These are phyloP conservation scores for Xylaria longipes DNA, from an alignment of 495 filamentous ascomycete genomes.

Conservation along the genomic window DNA sequence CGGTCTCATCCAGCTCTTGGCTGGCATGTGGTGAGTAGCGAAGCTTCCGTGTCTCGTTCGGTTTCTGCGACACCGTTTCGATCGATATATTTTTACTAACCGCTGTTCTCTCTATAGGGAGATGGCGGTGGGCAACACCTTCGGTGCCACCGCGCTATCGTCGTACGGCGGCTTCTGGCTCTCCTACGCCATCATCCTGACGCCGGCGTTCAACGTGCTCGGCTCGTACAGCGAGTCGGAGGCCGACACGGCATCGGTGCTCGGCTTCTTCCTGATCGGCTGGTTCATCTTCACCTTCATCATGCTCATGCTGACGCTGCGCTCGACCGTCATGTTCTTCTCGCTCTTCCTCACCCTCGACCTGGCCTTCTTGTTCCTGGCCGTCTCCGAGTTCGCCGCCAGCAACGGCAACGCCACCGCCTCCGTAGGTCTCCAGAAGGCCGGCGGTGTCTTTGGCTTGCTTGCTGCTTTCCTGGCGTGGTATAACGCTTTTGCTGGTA, in stretches of 20 bases:
- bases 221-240: constrained; percentile 48
- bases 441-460: constrained; percentile 88
- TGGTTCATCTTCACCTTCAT: constrained; percentile 99
- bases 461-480: constrained; percentile 90
- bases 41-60: not conserved
- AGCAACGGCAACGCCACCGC: constrained; percentile 39
- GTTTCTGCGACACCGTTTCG: not conserved
- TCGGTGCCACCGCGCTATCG: constrained; percentile 94
- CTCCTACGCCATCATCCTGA: constrained; percentile 85
- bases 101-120: constrained; percentile 64
- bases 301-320: constrained; percentile 84
- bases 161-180: constrained; percentile 99
- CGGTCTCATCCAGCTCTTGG: constrained; percentile 88
- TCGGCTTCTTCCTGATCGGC: constrained; percentile 86
- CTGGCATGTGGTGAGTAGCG: constrained; percentile 93
- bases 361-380: constrained; percentile 88
- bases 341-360: constrained; percentile 92
- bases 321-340: constrained; percentile 97
- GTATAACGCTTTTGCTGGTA: constrained; percentile 97
- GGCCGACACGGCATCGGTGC: constrained; percentile 57
- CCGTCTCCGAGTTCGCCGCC: constrained; percentile 68
- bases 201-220: constrained; percentile 74
- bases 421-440: constrained; percentile 63
- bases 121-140: constrained; percentile 98
- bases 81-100: not conserved